phyloP scores from a whole-genome alignment of 345 rosid species.

The Cardiospermum halicacabum region DNA sequence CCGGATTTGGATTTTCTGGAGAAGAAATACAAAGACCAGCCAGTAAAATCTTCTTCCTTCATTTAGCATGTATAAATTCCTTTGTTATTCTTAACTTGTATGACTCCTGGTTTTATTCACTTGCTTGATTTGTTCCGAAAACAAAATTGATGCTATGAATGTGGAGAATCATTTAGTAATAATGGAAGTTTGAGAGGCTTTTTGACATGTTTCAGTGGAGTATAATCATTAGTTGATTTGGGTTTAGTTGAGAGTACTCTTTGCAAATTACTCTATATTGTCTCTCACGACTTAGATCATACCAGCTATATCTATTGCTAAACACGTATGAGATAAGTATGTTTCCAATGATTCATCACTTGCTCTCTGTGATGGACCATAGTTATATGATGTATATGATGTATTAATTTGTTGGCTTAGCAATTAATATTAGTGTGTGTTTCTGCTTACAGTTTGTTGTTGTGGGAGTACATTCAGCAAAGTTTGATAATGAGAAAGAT shows the following conservation, averaged over 20 bases:
- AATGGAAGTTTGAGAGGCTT: no score
- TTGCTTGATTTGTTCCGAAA: slow-evolving; percentile 4
- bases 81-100: neutral
- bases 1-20: slow-evolving; percentile 90
- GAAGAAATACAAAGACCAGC: slow-evolving; percentile 80
- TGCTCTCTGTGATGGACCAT: neutral
- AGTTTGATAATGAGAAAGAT: slow-evolving; percentile 97
- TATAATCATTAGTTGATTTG: no score
- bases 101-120: neutral
- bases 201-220: no score
- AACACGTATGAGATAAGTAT: neutral
- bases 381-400: neutral
- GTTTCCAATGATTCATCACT: neutral
- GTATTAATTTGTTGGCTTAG: neutral
- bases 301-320: no score
- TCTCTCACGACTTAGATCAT: no score
- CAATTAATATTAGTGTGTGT: neutral
- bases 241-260: no score
- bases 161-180: no score
- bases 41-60: slow-evolving; percentile 42
- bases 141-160: no score
- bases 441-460: slow-evolving; percentile 61
- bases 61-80: slow-evolving; percentile 7
- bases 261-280: no score
- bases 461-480: slow-evolving; percentile 96